These are phyloP conservation scores for Aspergillus funiculosus DNA, from an alignment of 495 filamentous ascomycete genomes.

Conservation along the genomic window DNA sequence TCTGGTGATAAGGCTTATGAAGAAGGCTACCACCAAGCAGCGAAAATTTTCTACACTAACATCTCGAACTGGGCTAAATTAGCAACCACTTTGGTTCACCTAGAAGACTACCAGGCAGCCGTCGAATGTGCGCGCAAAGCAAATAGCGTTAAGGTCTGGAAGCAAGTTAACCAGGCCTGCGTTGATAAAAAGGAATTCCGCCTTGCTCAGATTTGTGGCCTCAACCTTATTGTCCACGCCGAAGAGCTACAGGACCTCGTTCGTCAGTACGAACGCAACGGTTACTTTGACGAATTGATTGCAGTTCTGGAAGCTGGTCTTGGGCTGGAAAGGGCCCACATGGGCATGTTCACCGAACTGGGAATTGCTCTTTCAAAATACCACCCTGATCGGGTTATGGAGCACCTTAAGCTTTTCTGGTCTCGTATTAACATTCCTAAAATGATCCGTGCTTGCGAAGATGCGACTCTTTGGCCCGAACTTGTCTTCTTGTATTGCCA, in stretches of 20 bases:
- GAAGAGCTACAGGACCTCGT: constrained; percentile 93
- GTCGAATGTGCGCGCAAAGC: constrained; percentile 98
- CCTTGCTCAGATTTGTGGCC: constrained; percentile 96
- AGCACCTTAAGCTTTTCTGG: constrained; percentile 99
- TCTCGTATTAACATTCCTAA: constrained; percentile 97
- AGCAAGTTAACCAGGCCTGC: constrained; percentile 96
- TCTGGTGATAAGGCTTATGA: constrained; percentile 97
- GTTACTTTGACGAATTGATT: constrained; percentile 98
- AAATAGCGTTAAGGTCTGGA: constrained; percentile 99
- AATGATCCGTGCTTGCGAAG: constrained; percentile 92
- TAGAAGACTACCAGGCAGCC: constrained; percentile 95
- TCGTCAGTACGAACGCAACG: constrained; percentile 91
- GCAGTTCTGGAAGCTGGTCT: constrained; percentile 90
- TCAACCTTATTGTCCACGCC: constrained; percentile 97
- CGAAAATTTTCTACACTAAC: constrained; percentile 97
- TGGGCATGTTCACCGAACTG: constrained; percentile 96
- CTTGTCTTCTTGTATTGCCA: constrained; percentile 98
- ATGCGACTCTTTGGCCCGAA: constrained; percentile 95
- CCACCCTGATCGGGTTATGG: constrained; percentile 94
- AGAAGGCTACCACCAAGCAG: constrained; percentile 90
- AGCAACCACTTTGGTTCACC: constrained; percentile 91
- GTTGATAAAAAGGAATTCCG: constrained; percentile 99
- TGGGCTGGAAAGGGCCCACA: constrained; percentile 83
- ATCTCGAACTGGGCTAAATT: constrained; percentile 99
- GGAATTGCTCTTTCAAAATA: constrained; percentile 95